phyloP scores from a whole-genome alignment of 352 stramenopile genomes.

The Pythium sp. region DNA sequence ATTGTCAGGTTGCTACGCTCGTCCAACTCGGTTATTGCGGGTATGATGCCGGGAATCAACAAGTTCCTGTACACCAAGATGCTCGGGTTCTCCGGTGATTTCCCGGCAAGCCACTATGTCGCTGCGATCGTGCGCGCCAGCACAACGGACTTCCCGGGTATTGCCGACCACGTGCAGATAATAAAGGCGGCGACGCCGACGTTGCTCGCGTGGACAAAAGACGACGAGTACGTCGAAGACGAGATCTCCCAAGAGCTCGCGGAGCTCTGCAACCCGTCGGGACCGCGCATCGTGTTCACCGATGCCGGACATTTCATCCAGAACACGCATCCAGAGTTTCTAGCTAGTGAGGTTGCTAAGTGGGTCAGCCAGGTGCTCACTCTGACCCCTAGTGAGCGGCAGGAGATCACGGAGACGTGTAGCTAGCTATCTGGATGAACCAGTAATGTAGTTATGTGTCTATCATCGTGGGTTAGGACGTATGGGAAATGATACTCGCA shows the following conservation, averaged over 20 bases:
- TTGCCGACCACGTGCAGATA: constrained; percentile 29
- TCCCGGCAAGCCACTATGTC: constrained; percentile 31
- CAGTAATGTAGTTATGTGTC: too few relatives aligned
- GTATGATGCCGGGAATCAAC: constrained; percentile 17
- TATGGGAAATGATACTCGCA: too few relatives aligned
- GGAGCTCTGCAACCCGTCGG: constrained; percentile 21
- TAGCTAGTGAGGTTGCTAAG: constrained; percentile 21
- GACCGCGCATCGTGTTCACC: constrained; percentile 41
- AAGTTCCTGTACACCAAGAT: constrained; percentile 41
- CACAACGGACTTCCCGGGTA: constrained; percentile 38
- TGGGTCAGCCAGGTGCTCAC: constrained; percentile 27
- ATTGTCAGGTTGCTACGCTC: constrained; percentile 28
- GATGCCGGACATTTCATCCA: constrained; percentile 55
- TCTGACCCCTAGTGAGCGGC: not conserved
- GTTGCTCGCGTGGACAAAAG: constrained; percentile 41
- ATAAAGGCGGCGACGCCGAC: constrained; percentile 23
- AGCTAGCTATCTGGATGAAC: not conserved
- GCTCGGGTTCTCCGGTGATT: constrained; percentile 26
- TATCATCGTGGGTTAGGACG: too few relatives aligned
- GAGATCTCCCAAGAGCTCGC: constrained; percentile 37
- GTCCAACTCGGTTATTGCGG: constrained; percentile 19
- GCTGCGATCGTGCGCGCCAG: constrained; percentile 37
- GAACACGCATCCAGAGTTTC: constrained; percentile 39
- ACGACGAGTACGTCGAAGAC: constrained; percentile 48
- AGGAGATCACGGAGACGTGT: not conserved